These are phyloP conservation scores for Alternaria triticina DNA, from an alignment of 2,329 filamentous ascomycete species.

Conservation along the genomic window DNA sequence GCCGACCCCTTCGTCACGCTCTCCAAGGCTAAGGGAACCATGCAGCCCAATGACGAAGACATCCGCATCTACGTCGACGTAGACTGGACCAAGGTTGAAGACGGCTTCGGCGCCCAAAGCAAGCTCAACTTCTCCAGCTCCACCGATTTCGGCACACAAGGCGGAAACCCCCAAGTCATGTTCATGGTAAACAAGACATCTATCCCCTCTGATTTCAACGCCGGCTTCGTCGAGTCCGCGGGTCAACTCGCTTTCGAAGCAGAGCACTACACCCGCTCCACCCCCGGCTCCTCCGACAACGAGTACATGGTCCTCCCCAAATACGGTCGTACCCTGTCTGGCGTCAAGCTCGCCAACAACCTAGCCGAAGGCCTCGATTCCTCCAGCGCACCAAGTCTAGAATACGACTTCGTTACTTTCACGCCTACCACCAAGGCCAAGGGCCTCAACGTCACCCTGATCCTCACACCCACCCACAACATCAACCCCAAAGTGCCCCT, in stretches of 20 bases:
- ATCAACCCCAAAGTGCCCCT: constrained; percentile 58
- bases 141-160: constrained; percentile 50
- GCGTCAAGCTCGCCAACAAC: constrained; percentile 37
- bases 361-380: constrained; percentile 37
- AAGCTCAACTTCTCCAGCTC: constrained; percentile 43
- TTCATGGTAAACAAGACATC: constrained; percentile 45
- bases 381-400: constrained; percentile 38
- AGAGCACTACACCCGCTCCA: constrained; percentile 46
- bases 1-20: constrained; percentile 48
- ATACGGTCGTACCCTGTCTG: constrained; percentile 48
- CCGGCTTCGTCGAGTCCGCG: constrained; percentile 46
- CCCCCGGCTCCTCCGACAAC: constrained; percentile 29
- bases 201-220: constrained; percentile 39
- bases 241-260: constrained; percentile 47
- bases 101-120: constrained; percentile 35
- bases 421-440: constrained; percentile 40
- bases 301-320: constrained; percentile 39
- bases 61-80: constrained; percentile 47
- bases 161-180: constrained; percentile 34
- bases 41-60: constrained; percentile 39
- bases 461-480: constrained; percentile 57
- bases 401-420: constrained; percentile 49
- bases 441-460: constrained; percentile 48
- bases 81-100: constrained; percentile 40
- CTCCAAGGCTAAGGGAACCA: constrained; percentile 39